Base-by-base conservation (phyloP, 208 protist species). In the Endotrypanum monterogeii region DNA sequence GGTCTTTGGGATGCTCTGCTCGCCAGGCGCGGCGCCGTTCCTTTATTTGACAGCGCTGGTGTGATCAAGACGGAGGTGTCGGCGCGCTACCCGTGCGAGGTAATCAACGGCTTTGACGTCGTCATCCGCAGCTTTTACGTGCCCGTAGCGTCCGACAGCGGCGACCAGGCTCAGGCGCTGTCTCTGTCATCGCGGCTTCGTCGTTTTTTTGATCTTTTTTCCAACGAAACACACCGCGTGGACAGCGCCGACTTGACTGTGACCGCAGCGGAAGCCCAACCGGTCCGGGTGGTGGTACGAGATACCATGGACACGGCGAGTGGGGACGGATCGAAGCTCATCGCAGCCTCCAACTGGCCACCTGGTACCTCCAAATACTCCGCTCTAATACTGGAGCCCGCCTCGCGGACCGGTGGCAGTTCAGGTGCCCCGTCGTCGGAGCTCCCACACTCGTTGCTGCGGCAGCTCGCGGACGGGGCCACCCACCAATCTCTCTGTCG, bases 401-500 rank as follows among this genome's bases (percentile, higher is more conserved):
- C 71, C 52, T 25, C 63, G 18, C 63, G 20, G 12, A 25, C 63
- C 20, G 54, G 63, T 46, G 9, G 14, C 63, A 44, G 51, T 44
- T 48, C 46, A 25, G 37, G 66, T 20, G 66, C 50, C 5, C 18
- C 35, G 39, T 28, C 32, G 8, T 37, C 23, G 28, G 52, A n/a
- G 48, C 25, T 41, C 41, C 70, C 76, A 48, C 71, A 65, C 30
- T 76, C 74, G 48, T 56, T 80, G 37, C 77, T 95, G 52, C 87
- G 80, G 1, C 69, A 76, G 54, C 66, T 92, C 14, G 81, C 83
- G 0, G 89, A 97, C 73, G 57, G 73, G n/a, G 80, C 83, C 25
- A 97, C 92, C 18, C 82, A 94, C 62, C 92, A 97, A 67, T 92
- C 92, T 1, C 80, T 97, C 46, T 82, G 94, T 46, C 85, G 88